A percentile compares a stretch with the other conserved stretches of the same genome.
These are phyloP conservation scores for Canna indica DNA, from an alignment of 176 grass and related monocot genomes.

Conservation along the genomic window DNA sequence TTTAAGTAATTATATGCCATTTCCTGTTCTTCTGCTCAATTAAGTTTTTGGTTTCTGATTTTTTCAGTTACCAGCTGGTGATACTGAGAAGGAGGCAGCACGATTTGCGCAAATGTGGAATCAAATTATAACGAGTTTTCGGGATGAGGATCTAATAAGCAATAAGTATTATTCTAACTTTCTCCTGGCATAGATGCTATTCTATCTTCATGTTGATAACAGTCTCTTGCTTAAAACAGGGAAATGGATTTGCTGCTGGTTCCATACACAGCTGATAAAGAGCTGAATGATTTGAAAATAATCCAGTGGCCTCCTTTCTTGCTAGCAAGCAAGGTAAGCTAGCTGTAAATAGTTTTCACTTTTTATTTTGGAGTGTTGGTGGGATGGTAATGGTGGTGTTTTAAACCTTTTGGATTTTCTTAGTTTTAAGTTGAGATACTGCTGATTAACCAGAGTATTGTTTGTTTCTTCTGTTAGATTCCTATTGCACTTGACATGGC, in stretches of 20 bases:
- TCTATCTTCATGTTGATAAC: slow-evolving; percentile 1
- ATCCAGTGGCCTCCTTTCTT: slow-evolving; percentile 97
- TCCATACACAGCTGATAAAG: slow-evolving; percentile 69
- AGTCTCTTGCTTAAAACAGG: slow-evolving; percentile 23
- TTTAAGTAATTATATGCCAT: slow-evolving; percentile 5
- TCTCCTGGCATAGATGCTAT: slow-evolving; percentile 3
- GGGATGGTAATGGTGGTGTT: background rate
- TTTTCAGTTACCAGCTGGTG: slow-evolving; percentile 43
- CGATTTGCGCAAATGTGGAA: slow-evolving; percentile 98
- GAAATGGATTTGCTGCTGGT: slow-evolving; percentile 93
- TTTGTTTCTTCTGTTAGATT: slow-evolving; percentile 42
- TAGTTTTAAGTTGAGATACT: background rate
- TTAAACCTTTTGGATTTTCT: too few species aligned
- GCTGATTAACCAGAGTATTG: slow-evolving; percentile 19
- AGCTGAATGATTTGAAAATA: slow-evolving; percentile 63
- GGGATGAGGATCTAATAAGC: slow-evolving; percentile 79
- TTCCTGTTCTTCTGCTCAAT: background rate
- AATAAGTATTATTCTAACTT: slow-evolving; percentile 37
- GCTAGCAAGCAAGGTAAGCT: slow-evolving; percentile 77
- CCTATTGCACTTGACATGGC: slow-evolving; percentile 97
- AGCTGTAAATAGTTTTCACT: background rate
- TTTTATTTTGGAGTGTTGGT: background rate
- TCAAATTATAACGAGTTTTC: slow-evolving; percentile 88
- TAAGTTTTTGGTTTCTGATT: slow-evolving; percentile 11
- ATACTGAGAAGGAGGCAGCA: slow-evolving; percentile 55